phyloP scores from a whole-genome alignment of 139 green algal genomes.

The Mychonastes homosphaera region DNA sequence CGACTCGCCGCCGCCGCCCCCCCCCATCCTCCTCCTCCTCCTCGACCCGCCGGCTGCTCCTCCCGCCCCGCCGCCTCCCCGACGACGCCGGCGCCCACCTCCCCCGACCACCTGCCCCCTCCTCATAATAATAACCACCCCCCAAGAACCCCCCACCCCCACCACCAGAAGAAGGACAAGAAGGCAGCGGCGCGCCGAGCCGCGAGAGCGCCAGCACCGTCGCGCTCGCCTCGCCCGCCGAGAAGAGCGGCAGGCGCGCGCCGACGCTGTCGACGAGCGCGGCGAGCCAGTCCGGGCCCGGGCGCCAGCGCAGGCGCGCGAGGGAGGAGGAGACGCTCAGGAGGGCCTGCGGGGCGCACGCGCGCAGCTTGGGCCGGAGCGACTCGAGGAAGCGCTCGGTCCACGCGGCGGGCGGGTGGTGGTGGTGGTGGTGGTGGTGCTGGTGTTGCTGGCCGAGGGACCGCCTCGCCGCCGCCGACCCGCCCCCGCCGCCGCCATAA shows the following conservation, averaged over 20 bases:
- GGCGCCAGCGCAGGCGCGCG: slow-evolving; percentile 2
- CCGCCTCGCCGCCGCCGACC: neutral
- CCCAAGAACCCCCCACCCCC: too few relatives aligned
- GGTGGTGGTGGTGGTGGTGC: neutral
- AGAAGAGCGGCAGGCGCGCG: neutral
- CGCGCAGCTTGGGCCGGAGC: neutral
- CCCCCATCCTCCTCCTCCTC: neutral
- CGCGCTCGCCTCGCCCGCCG: neutral
- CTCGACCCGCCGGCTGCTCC: neutral
- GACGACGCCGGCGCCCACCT: neutral
- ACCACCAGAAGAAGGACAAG: too few relatives aligned
- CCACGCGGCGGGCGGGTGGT: slow-evolving; percentile 5
- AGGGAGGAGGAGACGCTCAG: slow-evolving; percentile 9
- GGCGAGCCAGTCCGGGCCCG: slow-evolving; percentile 8
- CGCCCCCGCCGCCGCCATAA: neutral
- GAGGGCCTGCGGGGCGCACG: slow-evolving; percentile 2
- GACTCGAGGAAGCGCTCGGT: slow-evolving; percentile 4
- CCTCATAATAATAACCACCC: too few relatives aligned
- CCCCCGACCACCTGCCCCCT: too few relatives aligned
- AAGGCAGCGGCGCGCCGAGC: neutral
- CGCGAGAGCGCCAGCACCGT: neutral
- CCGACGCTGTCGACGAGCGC: neutral
- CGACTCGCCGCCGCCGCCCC: neutral
- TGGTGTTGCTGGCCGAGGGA: neutral
- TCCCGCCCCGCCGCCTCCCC: neutral